Evolutionary conservation across 202 grass and related monocot genomes (phyloP).

Genomic region (Zoysia matrella): DNA sequence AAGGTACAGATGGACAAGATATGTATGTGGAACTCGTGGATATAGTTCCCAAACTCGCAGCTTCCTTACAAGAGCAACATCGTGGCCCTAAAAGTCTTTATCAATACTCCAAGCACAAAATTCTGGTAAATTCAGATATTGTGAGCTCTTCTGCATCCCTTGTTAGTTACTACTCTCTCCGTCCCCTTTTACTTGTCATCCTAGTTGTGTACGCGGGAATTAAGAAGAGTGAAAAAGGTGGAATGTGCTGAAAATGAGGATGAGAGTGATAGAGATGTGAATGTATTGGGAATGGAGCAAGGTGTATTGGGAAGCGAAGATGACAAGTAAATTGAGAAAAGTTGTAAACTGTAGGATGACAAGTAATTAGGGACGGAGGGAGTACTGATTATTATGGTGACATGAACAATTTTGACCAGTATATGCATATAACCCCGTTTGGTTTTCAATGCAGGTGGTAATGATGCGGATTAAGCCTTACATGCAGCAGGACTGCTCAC

Average conservation of each 20-base stretch:
- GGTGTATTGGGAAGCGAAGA: no score
- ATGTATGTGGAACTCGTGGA: constrained; percentile 59
- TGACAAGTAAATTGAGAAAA: no score
- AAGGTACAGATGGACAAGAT: constrained; percentile 39
- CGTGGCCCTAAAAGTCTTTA: constrained; percentile 47
- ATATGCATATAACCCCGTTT: background rate
- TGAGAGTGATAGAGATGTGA: no score
- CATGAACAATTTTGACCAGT: constrained; percentile 10
- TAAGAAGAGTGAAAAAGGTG: no score
- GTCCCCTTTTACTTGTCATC: no score
- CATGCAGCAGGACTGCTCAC: constrained; percentile 49
- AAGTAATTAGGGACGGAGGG: no score
- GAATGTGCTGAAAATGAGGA: no score
- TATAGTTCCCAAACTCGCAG: constrained; percentile 62
- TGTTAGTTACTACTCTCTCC: background rate
- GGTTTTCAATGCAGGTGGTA: constrained; percentile 68
- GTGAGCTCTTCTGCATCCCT: background rate
- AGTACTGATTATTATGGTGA: constrained; percentile 2
- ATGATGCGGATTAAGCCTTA: constrained; percentile 71
- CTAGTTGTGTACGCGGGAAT: no score
- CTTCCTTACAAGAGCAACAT: constrained; percentile 54
- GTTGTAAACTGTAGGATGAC: no score
- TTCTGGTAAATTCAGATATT: constrained; percentile 2
- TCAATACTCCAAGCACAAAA: constrained; percentile 79
- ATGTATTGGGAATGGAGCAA: no score